A percentile compares a stretch with the other conserved stretches of the same genome.
These are phyloP conservation scores for Cercospora janseana DNA, from an alignment of 2,329 filamentous ascomycete species.

Conservation along the genomic window DNA sequence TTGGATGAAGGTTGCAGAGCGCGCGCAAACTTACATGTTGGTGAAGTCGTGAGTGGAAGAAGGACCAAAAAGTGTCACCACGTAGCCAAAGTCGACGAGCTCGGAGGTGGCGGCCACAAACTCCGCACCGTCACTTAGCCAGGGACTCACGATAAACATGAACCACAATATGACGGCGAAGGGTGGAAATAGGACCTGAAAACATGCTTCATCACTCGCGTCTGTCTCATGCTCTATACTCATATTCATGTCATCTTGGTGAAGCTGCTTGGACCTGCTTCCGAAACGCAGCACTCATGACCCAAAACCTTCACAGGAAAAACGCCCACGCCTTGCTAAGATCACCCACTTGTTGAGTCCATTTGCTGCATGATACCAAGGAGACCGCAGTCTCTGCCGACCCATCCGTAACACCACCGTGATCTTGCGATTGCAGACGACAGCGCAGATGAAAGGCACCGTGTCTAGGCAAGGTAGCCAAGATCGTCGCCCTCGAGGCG, in stretches of 20 bases:
- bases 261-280: constrained; percentile 11
- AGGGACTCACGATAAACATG: too few relatives aligned
- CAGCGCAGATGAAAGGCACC: background rate
- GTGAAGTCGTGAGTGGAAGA: constrained; percentile 6
- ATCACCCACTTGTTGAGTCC: constrained; percentile 10
- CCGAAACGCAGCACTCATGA: background rate
- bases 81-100: constrained; percentile 4
- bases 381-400: constrained; percentile 12
- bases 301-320: constrained; percentile 9
- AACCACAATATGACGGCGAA: too few relatives aligned
- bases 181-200: background rate
- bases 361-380: constrained; percentile 8
- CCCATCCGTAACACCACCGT: constrained; percentile 10
- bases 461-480: constrained; percentile 76
- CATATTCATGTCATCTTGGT: constrained; percentile 2
- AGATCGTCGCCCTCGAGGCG: constrained; percentile 91
- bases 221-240: constrained; percentile 15
- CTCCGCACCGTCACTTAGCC: constrained; percentile 7
- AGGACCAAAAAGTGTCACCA: constrained; percentile 4
- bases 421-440: background rate
- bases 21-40: constrained; percentile 12
- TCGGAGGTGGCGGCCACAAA: constrained; percentile 6
- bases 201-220: constrained; percentile 3
- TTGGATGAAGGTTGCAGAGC: background rate
- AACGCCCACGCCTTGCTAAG: constrained; percentile 37